These are phyloP conservation scores for Multifurca ochricompacta DNA, from an alignment of 768 basidiomycete genomes.

Conservation along the genomic window DNA sequence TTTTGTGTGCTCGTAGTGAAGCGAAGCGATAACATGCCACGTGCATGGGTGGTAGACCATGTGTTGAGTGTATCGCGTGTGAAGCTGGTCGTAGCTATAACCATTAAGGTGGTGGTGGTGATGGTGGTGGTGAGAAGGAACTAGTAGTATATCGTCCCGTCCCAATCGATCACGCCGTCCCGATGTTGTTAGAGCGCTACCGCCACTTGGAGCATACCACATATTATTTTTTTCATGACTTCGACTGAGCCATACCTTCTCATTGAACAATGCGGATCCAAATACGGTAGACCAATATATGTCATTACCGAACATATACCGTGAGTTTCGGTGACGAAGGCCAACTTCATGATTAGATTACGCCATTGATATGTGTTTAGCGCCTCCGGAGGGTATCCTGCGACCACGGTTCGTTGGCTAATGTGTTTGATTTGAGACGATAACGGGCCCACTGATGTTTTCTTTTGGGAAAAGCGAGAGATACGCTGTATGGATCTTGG, in stretches of 20 bases:
- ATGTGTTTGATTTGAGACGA: neutral
- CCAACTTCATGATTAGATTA: neutral
- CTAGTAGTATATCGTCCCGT: conserved; percentile 2
- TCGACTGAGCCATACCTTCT: conserved; percentile 31
- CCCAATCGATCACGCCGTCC: conserved; percentile 13
- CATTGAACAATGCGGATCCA: conserved; percentile 36
- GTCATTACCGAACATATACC: conserved; percentile 37
- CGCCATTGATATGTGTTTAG: conserved; percentile 24
- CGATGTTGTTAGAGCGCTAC: conserved; percentile 14
- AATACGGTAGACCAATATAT: conserved; percentile 36
- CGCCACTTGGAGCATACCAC: conserved; percentile 14
- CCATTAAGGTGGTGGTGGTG: no score
- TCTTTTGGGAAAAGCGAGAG: conserved; percentile 28
- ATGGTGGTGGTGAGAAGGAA: no score
- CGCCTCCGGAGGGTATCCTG: conserved; percentile 28
- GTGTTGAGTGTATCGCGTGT: conserved; percentile 9
- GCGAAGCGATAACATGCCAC: neutral
- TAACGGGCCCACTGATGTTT: conserved; percentile 12
- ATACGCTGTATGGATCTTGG: conserved; percentile 39
- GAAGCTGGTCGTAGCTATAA: neutral
- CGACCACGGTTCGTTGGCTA: conserved; percentile 27
- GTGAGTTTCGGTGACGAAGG: conserved; percentile 27
- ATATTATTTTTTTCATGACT: conserved; percentile 24
- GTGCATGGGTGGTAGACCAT: neutral
- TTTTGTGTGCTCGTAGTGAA: conserved; percentile 13